A percentile compares a stretch with the other conserved stretches of the same genome.
These are phyloP conservation scores for Umbelopsis ramanniana DNA, from an alignment of 192 early-diverging fungal species.

Conservation along the genomic window DNA sequence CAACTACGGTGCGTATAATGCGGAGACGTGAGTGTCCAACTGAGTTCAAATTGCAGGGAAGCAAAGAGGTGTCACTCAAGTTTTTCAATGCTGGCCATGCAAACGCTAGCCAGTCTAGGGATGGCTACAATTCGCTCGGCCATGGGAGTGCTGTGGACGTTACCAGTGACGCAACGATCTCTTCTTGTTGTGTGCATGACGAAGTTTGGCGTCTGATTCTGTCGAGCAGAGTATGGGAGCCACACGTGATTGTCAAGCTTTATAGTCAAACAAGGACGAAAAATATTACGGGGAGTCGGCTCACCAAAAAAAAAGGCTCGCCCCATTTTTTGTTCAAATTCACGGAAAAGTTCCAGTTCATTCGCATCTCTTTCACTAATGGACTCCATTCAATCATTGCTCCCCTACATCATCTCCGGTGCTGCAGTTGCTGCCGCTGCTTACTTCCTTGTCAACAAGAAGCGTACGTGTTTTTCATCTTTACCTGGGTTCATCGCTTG, in stretches of 20 bases:
- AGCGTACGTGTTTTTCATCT: constrained; percentile 23
- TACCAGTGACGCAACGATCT: too few relatives aligned
- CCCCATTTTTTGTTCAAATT: constrained; percentile 15
- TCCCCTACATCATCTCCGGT: constrained; percentile 38
- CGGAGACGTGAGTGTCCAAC: too few relatives aligned
- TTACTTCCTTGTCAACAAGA: constrained; percentile 36
- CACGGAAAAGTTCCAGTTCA: background rate
- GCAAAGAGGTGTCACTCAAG: too few relatives aligned
- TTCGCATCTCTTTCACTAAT: constrained; percentile 22
- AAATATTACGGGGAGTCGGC: background rate
- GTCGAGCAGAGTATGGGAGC: too few relatives aligned
- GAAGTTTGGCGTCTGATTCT: too few relatives aligned
- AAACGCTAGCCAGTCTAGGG: too few relatives aligned
- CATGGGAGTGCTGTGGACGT: too few relatives aligned
- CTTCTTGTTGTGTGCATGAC: too few relatives aligned
- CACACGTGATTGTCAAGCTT: background rate
- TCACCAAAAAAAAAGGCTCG: background rate
- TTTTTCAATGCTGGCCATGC: too few relatives aligned
- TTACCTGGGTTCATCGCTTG: background rate
- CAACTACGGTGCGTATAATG: too few relatives aligned
- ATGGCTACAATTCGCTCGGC: too few relatives aligned
- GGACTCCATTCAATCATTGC: constrained; percentile 29
- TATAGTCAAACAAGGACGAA: background rate
- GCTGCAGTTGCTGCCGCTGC: constrained; percentile 27
- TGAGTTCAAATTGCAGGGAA: too few relatives aligned